Evolutionary conservation across 345 rosid species (phyloP).

Genomic region (Eutrema japonicum): DNA sequence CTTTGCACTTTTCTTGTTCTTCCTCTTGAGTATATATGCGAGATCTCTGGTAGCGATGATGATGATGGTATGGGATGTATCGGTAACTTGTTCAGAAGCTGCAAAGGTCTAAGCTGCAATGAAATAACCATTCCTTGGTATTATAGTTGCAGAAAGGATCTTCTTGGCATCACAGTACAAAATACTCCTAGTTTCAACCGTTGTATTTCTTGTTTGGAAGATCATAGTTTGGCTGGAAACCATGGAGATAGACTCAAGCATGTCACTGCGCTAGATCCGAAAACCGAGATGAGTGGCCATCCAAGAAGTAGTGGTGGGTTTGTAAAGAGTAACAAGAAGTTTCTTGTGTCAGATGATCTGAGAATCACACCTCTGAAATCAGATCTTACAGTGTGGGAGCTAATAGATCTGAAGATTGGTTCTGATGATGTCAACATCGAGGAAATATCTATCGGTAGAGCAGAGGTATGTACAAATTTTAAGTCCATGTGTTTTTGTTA

Average conservation of each 20-base stretch:
- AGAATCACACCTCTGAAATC: not conserved
- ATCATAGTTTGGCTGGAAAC: too few species aligned
- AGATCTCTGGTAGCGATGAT: constrained; percentile 3
- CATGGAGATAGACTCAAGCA: not conserved
- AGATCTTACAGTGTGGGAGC: not conserved
- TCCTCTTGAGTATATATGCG: constrained; percentile 5
- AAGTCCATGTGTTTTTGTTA: not conserved
- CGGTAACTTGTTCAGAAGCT: constrained; percentile 6
- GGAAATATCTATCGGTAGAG: constrained; percentile 14
- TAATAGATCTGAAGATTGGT: not conserved
- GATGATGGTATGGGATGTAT: constrained; percentile 8
- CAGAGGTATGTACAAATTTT: constrained; percentile 15
- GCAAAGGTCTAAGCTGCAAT: not conserved
- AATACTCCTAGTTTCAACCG: not conserved
- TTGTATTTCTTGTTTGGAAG: too few species aligned
- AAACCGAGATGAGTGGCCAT: not conserved
- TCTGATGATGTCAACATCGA: not conserved
- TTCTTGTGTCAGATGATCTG: constrained; percentile 10
- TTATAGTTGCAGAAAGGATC: constrained; percentile 14
- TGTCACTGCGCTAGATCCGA: not conserved
- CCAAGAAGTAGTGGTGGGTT: not conserved
- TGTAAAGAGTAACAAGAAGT: not conserved
- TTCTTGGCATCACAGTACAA: not conserved
- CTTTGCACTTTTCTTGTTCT: constrained; percentile 19
- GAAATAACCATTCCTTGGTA: constrained; percentile 14